These are phyloP conservation scores for Botrytis cinerea DNA, from an alignment of 2,329 filamentous ascomycete genomes.

Conservation along the genomic window DNA sequence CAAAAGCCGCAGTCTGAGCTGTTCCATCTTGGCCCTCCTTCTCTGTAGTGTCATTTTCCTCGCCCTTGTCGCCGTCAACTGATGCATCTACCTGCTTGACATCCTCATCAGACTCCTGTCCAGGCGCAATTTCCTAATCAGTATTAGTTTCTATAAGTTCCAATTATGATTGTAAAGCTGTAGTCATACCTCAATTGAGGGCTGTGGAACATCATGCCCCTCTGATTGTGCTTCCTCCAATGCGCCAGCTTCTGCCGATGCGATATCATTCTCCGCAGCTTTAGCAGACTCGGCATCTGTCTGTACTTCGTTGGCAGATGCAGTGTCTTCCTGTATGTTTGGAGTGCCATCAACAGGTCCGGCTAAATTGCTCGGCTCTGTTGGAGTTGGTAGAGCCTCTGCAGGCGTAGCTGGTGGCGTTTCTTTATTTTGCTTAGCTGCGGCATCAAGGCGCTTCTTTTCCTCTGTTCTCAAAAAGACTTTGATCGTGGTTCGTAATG, in stretches of 20 bases:
- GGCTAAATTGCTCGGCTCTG: conserved; percentile 26
- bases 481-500: conserved; percentile 86
- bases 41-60: conserved; percentile 25
- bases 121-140: conserved; percentile 40
- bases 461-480: conserved; percentile 89
- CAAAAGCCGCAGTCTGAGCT: conserved; percentile 31
- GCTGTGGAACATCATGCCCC: conserved; percentile 44
- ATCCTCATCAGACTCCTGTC: conserved; percentile 39
- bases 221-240: conserved; percentile 30
- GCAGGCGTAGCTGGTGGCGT: conserved; percentile 42
- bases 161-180: neutral
- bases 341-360: conserved; percentile 35
- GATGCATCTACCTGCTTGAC: conserved; percentile 29
- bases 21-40: conserved; percentile 27
- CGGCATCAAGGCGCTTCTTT: conserved; percentile 76
- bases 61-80: conserved; percentile 26
- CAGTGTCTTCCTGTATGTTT: conserved; percentile 24
- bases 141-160: conserved; percentile 29
- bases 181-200: conserved; percentile 44
- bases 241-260: conserved; percentile 24
- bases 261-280: conserved; percentile 24
- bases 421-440: conserved; percentile 47
- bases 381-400: conserved; percentile 30
- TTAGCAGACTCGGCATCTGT: neutral
- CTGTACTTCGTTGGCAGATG: conserved; percentile 25